Percentiles rank a stretch among this genome's conserved stretches.
Conservation (phyloP, 2,329 filamentous ascomycete genomes). For the Trichoderma polysporum region DNA sequence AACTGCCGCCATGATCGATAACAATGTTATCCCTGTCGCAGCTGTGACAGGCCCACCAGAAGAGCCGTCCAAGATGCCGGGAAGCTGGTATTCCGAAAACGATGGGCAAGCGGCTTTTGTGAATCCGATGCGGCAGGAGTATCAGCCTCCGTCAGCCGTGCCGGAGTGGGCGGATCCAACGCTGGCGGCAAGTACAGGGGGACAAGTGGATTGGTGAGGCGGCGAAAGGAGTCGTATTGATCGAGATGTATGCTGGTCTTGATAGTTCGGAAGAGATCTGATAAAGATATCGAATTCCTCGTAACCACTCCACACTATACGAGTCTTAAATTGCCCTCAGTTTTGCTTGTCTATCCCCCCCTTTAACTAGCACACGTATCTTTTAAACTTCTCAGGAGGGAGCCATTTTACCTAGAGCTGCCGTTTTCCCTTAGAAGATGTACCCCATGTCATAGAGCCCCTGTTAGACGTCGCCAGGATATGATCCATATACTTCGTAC, state of each 20-base stretch:
- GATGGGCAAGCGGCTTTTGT: constrained; percentile 20
- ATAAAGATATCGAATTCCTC: too few species aligned
- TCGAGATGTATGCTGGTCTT: not conserved
- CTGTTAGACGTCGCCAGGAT: too few species aligned
- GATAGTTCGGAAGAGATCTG: not conserved
- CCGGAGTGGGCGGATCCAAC: constrained; percentile 34
- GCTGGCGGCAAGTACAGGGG: constrained; percentile 35
- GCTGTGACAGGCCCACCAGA: not conserved
- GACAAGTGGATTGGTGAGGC: constrained; percentile 27
- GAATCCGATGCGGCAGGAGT: not conserved
- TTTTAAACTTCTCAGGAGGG: not conserved
- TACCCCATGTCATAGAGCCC: too few species aligned
- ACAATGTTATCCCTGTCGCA: constrained; percentile 1
- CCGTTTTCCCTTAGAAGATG: too few species aligned
- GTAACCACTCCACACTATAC: not conserved
- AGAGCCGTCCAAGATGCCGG: constrained; percentile 32
- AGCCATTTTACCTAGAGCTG: not conserved
- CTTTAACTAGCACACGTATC: not conserved
- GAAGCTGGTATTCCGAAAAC: constrained; percentile 28
- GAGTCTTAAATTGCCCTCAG: not conserved
- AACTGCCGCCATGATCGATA: not conserved
- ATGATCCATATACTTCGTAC: too few species aligned
- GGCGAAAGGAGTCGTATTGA: not conserved
- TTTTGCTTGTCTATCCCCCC: not conserved
- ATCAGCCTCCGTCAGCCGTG: not conserved